Base-by-base conservation (phyloP, 805 yeast species). In the Grigorovia yakushimaensis region DNA sequence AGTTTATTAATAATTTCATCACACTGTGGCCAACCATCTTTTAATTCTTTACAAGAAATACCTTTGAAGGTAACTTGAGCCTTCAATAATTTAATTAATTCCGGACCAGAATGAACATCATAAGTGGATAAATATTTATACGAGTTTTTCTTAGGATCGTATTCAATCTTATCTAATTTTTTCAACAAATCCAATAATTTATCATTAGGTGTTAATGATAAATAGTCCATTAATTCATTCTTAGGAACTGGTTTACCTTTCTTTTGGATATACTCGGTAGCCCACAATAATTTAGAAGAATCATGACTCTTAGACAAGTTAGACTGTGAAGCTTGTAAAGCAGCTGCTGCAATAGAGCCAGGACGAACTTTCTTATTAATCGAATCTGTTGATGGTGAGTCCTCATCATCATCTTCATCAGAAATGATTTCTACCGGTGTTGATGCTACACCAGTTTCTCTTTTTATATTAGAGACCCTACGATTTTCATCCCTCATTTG, bases 1-100 rank as follows among this genome's bases (percentile, higher is more conserved):
- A 93, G 70, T 55, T 84, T 82, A 43, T 81, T 80, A 22, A 93
- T 80, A 0, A 93, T 83, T 5, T 78, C 81, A 37, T 83, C 65
- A 63, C 96, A 91, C 15, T 88, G 91, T 45, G 85, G 77, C 99
- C 99, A 93, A 21, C 98, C 98, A 45, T 64, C 68, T 57, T 80
- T 80, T 44, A 77, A 66, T 54, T 83, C 88, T 56, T 84, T 86
- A 24, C 91, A 96, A 0, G 88, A 71, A 1, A 83, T 75, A 2
- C 98, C 98, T 61, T 82, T 85, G 64, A 87, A 89, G 1, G 96
- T 86, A 2, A 84, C 81, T 67, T 88, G 96, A 21, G 79, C 72
- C 56, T 88, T 75, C 51, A 93, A 73, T 55, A 81, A 83, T 48
- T 78, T 73, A 48, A 93, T 62, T 51, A 93, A 70, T 53, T 87